Evolutionary conservation across 139 green algal species (phyloP), one percentile per base, ranked within the genome.

Genomic region (Haematococcus lacustris): DNA sequence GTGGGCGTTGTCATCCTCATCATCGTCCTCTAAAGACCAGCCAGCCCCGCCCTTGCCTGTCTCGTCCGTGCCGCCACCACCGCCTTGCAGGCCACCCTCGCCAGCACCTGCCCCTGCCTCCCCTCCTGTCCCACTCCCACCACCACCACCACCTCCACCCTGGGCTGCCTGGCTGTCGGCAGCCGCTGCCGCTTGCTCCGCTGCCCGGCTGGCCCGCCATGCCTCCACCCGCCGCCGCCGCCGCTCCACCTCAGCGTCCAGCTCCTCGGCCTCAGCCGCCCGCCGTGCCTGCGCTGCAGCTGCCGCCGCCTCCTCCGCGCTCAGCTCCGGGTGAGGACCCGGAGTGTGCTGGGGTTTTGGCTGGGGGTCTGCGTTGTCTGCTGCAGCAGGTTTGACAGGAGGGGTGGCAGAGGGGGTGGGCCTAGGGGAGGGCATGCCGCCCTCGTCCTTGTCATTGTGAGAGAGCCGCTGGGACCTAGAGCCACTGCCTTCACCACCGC

Each of bases 171-270:
- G 38, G 33, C 17, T 61, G 9, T 2, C 72, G 4, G 1, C 64
- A 28, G 41, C 70, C 5, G 63, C 68, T 28, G 70, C 51, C 2
- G 1, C 51, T 77, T 77, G 53, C 74, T 32, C 75, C 9, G 53
- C 72, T 13, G 69, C 26, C 41, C 80, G 82, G 50, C 80, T 82
- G 47, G 51, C 59, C 39, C 88, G 87, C 89, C 89, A 94, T 61
- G 87, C 85, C 79, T 91, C 81, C 25, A 93, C 80, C 17, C 88
- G 75, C 78, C 82, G 82, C 38, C 89, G 77, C 43, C 87, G 74
- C 70, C 82, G 78, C 80, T 91, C 87, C 69, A 85, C 82, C 70
- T 93, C 83, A 13, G 73, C 84, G 63, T 94, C 87, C 33, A 91
- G 80, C 21, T 80, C 75, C 37, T 78, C 73, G 40, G 83, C 65